A percentile compares a stretch with the other conserved stretches of the same genome.
These are phyloP conservation scores for Caryocar brasiliense DNA, from an alignment of 441 rosid genomes.

Conservation along the genomic window DNA sequence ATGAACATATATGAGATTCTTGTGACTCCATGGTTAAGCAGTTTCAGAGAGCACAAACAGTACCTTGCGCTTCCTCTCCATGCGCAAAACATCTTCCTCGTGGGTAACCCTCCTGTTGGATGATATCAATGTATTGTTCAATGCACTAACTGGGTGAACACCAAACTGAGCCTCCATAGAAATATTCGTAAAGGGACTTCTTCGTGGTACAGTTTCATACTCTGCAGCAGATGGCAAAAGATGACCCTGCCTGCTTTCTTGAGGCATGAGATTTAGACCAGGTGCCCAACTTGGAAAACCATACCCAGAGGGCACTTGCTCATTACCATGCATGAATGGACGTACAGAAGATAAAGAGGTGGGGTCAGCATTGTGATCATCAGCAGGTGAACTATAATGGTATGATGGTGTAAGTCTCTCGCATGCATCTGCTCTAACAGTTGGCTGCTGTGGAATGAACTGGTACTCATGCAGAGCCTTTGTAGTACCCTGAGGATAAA, in stretches of 20 bases:
- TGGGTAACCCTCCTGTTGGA: slow-evolving; percentile 43
- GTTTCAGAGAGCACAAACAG: too few relatives aligned
- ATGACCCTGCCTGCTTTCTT: slow-evolving; percentile 43
- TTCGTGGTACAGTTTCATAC: slow-evolving; percentile 36
- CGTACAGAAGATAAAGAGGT: slow-evolving; percentile 29
- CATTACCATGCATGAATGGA: slow-evolving; percentile 28
- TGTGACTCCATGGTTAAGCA: too few relatives aligned
- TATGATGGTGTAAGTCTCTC: slow-evolving; percentile 45
- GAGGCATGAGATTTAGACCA: slow-evolving; percentile 57
- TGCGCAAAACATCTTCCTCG: slow-evolving; percentile 43
- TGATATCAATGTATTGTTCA: slow-evolving; percentile 39
- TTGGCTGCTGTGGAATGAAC: slow-evolving; percentile 81
- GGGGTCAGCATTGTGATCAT: slow-evolving; percentile 31
- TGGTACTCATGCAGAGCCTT: slow-evolving; percentile 77
- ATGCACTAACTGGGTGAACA: slow-evolving; percentile 29
- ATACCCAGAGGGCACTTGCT: slow-evolving; percentile 33
- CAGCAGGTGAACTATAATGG: slow-evolving; percentile 36
- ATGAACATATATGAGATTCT: slow-evolving; percentile 5
- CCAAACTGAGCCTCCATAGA: slow-evolving; percentile 28
- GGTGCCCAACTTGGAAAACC: slow-evolving; percentile 44
- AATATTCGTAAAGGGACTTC: slow-evolving; percentile 25
- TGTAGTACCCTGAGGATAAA: slow-evolving; percentile 30
- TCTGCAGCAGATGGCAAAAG: slow-evolving; percentile 42
- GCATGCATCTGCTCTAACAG: slow-evolving; percentile 44
- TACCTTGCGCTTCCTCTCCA: slow-evolving; percentile 77